Conservation (phyloP, 148 eudicot species). For the Vaccinium macrocarpon region DNA sequence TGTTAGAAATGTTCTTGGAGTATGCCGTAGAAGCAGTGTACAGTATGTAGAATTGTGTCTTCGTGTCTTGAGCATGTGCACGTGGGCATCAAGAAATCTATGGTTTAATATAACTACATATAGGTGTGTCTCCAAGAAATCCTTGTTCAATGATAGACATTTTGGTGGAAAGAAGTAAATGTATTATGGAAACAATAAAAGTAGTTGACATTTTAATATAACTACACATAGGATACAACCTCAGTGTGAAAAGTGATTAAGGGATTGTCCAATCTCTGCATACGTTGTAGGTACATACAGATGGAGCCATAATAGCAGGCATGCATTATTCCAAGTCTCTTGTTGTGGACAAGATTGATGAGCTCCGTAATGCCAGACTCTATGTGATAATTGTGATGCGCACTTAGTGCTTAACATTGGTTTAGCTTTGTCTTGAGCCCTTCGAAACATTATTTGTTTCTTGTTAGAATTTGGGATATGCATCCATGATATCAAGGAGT, state of each 20-base stretch:
- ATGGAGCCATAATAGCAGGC: not conserved
- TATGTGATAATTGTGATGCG: not conserved
- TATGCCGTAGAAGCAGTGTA: not conserved
- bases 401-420: not conserved
- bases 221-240: not conserved
- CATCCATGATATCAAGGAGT: not conserved
- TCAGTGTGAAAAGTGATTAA: not conserved
- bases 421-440: not conserved
- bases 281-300: not conserved
- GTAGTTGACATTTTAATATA: not conserved
- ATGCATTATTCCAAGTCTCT: not conserved
- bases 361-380: not conserved
- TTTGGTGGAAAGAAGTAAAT: not conserved
- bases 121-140: not conserved
- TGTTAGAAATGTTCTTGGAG: not conserved
- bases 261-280: not conserved
- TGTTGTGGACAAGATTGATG: not conserved
- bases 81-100: not conserved
- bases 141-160: not conserved
- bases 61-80: not conserved
- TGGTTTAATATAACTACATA: too few species aligned
- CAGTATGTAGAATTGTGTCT: too few species aligned
- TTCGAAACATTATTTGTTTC: not conserved
- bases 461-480: not conserved
- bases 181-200: not conserved